Evolutionary conservation across 306 rosid species (phyloP), one percentile per base, ranked within the genome.

Genomic region (Vigna radiata): DNA sequence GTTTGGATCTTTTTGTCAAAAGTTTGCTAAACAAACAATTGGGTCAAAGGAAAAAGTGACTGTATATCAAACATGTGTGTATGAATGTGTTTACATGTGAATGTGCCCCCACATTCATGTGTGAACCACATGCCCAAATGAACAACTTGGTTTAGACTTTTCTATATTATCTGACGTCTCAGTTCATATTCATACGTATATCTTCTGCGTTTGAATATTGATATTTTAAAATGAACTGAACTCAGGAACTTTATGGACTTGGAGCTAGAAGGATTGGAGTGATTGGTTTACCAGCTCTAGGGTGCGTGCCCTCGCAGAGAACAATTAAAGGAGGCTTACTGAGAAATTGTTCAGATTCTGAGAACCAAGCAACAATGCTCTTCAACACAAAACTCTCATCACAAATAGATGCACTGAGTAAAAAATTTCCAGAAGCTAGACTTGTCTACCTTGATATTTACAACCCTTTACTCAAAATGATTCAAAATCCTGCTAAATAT

Each of bases 281-380:
- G 14, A 3, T 89, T 7, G 69, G 89, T 43, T 5, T 89, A 48
- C 86, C 90, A 14, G 37, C 79, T 31, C 73, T 89, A 19, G 96
- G 98, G 80, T 93, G 97, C 17, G 82, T 93, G 29, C 98, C 98
- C 36, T 74, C 88, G n/a, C 88, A 89, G 75, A 89, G 96, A 70
- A 91, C 92, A 33, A 16, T 86, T 6, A 56, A 11, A 10, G 90
- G 93, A 71, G 95, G 88, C 70, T 47, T 52, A 1, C 13, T 29
- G 1, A 85, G 89, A 70, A 74, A 17, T 6, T 91, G 97, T 66
- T 81, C 87, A 47, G 63, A 76, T 70, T 50, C 16, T 4, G 81
- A 81, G 44, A 91, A 93, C 65, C 21, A 39, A 60, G 93, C 88
- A 49, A 89, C 97, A n/a, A 7, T 2, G 11, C 83, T 89, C 66